These are phyloP conservation scores for Lipomyces starkeyi DNA, from an alignment of 805 yeast species.

Conservation along the genomic window DNA sequence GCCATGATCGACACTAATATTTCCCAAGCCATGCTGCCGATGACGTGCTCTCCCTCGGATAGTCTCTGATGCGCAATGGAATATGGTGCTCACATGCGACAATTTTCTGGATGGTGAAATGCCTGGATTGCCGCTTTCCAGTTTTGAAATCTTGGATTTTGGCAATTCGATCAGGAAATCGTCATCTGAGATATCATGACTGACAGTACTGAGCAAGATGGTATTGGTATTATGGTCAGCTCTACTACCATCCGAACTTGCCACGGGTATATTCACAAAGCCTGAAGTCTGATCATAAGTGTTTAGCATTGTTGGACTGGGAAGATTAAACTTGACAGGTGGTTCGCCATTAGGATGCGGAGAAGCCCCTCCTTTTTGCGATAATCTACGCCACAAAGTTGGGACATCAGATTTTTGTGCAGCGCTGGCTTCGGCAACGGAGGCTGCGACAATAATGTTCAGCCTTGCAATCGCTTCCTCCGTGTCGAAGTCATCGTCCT, in stretches of 20 bases:
- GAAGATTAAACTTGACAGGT: conserved; percentile 15
- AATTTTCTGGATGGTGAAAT: neutral
- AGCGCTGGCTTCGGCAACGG: conserved; percentile 19
- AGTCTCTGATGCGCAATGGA: neutral
- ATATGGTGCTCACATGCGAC: neutral
- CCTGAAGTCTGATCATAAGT: conserved; percentile 17
- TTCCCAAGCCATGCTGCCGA: neutral
- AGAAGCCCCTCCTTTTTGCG: conserved; percentile 11
- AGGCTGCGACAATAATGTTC: conserved; percentile 10
- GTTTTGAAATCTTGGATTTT: neutral
- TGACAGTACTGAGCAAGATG: neutral
- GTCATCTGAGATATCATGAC: neutral
- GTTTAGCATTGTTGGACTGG: conserved; percentile 29
- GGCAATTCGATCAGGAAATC: neutral
- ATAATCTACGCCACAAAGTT: conserved; percentile 16
- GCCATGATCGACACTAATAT: neutral
- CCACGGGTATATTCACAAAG: conserved; percentile 27
- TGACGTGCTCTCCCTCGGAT: neutral
- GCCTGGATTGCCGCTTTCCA: neutral
- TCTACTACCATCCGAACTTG: conserved; percentile 8
- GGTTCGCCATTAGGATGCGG: conserved; percentile 3
- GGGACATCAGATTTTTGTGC: conserved; percentile 7
- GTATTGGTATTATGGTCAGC: neutral
- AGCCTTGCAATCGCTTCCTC: conserved; percentile 26
- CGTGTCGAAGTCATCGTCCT: conserved; percentile 28